phyloP scores from a whole-genome alignment of 2,329 filamentous ascomycete species.

The Pseudogymnoascus verrucosus region DNA sequence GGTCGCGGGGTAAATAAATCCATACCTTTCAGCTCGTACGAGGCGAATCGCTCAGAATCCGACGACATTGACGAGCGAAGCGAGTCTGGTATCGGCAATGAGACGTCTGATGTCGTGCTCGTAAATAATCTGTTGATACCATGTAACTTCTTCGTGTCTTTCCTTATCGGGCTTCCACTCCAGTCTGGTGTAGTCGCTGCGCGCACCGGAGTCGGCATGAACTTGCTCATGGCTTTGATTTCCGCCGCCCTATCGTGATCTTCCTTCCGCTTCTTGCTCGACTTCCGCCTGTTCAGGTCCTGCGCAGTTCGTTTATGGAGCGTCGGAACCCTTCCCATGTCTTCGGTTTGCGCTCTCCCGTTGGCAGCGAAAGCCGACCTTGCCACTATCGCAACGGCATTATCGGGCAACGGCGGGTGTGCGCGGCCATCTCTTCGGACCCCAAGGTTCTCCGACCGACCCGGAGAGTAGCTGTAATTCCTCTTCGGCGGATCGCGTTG shows the following conservation, averaged over 20 bases:
- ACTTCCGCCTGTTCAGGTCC: constrained; percentile 58
- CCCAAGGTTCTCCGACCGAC: constrained; percentile 46
- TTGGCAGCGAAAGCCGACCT: constrained; percentile 23
- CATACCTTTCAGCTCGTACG: constrained; percentile 73
- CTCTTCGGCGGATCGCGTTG: constrained; percentile 41
- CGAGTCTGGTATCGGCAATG: constrained; percentile 65
- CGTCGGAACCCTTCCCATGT: constrained; percentile 42
- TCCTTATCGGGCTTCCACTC: constrained; percentile 50
- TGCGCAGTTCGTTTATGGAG: constrained; percentile 54
- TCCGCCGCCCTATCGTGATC: constrained; percentile 78
- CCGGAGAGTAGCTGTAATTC: constrained; percentile 55
- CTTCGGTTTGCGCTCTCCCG: constrained; percentile 24
- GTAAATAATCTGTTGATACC: constrained; percentile 48
- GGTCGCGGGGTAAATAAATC: constrained; percentile 80
- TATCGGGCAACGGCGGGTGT: constrained; percentile 23
- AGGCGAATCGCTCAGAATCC: constrained; percentile 58
- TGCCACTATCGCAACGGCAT: constrained; percentile 21
- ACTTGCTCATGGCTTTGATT: constrained; percentile 74
- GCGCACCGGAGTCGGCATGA: constrained; percentile 53
- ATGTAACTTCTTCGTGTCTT: constrained; percentile 58
- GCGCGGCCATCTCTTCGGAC: constrained; percentile 26
- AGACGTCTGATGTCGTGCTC: constrained; percentile 54
- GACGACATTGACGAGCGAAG: constrained; percentile 70
- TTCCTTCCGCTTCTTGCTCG: constrained; percentile 68
- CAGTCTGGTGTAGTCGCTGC: constrained; percentile 52